Evolutionary conservation across 768 basidiomycete species (phyloP).

Genomic region (Hygrophorus pudorinus): DNA sequence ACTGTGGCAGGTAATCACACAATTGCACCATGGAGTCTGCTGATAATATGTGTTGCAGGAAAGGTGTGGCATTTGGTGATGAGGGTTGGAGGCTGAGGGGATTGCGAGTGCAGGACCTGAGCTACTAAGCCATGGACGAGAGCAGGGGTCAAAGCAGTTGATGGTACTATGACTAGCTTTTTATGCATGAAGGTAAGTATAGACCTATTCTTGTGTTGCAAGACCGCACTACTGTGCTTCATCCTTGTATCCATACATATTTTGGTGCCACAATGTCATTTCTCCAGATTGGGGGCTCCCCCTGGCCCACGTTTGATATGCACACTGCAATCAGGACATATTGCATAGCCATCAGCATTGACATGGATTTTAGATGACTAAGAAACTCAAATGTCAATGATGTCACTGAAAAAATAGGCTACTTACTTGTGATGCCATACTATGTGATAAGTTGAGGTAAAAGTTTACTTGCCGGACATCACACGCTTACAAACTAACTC

Average conservation of each 20-base stretch:
- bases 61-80: neutral
- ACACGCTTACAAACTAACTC: too few relatives aligned
- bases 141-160: conserved; percentile 6
- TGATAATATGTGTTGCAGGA: neutral
- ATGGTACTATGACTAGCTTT: conserved; percentile 6
- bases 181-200: conserved; percentile 8
- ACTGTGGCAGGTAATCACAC: conserved; percentile 4
- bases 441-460: too few relatives aligned
- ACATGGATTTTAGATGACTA: too few relatives aligned
- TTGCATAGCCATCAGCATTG: conserved; percentile 7
- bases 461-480: too few relatives aligned
- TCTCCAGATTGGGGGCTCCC: conserved; percentile 12
- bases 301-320: conserved; percentile 12
- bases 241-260: conserved; percentile 1
- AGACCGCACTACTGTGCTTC: conserved; percentile 6
- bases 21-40: neutral
- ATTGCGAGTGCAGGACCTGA: neutral
- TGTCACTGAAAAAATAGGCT: too few relatives aligned
- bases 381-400: too few relatives aligned
- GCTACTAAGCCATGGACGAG: neutral
- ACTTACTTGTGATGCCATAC: too few relatives aligned
- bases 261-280: conserved; percentile 3
- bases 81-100: neutral
- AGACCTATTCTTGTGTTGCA: conserved; percentile 3
- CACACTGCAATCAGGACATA: conserved; percentile 14